Evolutionary conservation across 2,329 filamentous ascomycete genomes (phyloP).

Genomic region (Fusarium siculi): DNA sequence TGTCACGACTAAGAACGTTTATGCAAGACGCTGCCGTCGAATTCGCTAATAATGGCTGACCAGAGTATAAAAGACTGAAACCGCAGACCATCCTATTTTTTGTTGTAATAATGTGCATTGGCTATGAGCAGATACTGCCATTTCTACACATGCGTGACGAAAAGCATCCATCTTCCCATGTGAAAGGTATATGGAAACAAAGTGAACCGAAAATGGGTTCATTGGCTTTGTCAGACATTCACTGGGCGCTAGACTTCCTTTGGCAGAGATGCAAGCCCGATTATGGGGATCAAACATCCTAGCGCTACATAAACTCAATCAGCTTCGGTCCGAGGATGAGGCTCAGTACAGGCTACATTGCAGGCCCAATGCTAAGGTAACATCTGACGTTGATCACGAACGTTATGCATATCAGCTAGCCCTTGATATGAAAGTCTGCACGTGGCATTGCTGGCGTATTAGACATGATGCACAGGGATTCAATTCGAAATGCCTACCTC

Average conservation of each 20-base stretch:
- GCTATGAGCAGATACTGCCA: neutral
- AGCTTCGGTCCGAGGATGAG: neutral
- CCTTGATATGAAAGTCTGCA: neutral
- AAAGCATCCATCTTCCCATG: neutral
- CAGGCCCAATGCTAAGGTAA: neutral
- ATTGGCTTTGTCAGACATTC: neutral
- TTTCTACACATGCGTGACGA: rapidly evolving
- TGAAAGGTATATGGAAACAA: neutral
- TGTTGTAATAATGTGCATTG: neutral
- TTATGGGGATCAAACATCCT: neutral
- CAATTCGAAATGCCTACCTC: rapidly evolving
- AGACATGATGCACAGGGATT: rapidly evolving
- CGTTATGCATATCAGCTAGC: neutral
- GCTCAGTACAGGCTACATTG: neutral
- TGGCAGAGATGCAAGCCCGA: neutral
- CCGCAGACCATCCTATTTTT: no score
- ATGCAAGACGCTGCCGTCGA: no score
- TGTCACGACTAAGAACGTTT: neutral
- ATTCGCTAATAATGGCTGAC: no score
- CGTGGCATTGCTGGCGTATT: neutral
- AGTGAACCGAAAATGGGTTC: neutral
- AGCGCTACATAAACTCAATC: neutral
- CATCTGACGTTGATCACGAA: neutral
- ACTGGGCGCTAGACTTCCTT: neutral
- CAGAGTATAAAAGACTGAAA: no score